Base-by-base conservation (phyloP, 2,329 filamentous ascomycete genomes). In the Penicillium sp. region DNA sequence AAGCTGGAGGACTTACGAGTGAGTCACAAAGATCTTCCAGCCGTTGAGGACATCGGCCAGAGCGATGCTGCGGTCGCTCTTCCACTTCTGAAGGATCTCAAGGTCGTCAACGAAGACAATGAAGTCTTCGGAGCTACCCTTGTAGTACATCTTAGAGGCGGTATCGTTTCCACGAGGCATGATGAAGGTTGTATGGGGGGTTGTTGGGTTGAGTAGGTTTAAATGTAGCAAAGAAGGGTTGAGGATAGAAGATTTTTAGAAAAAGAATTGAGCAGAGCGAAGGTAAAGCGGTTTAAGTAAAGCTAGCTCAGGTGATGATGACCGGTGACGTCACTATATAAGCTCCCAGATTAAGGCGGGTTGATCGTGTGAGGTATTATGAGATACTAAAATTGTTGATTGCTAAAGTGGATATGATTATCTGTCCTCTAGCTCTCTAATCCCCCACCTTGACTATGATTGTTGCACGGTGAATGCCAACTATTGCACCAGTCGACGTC, bases 1-100 rank as follows among this genome's bases (percentile, higher is more conserved):
- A 31, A 16, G 29, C 8, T 14, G 13, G 48, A 24, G 49, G 53
- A 80, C 89, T 79, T 83, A 97, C 92, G 88, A 89, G 80, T 95
- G 90, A 34, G 92, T 96, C 42, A 89, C 80, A 69, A 96, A 96
- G 69, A 99, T 82, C 82, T 96, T 90, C 82, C 91, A 97, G 7
- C 89, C 83, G 55, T 87, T 91, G 52, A 97, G 83, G 53, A 99
- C 92, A 68, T 97, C 87, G 1, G 90, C 83, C 45, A 97, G 79
- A 36, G 94, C 89, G 29, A 94, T 79, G 29, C 83, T 87, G 71
- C 85, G 86, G 80, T 97, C 93, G 4, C 72, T 79, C 80, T 87
- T 86, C 93, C 93, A 97, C 75, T 93, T 87, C 75, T 90, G 81
- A 67, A 91, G 86, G 46, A 82, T 80, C 57, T 89, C 72, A 14